Conservation (phyloP, 192 early-diverging fungal genomes). For the Gorgonomyces haynaldii region DNA sequence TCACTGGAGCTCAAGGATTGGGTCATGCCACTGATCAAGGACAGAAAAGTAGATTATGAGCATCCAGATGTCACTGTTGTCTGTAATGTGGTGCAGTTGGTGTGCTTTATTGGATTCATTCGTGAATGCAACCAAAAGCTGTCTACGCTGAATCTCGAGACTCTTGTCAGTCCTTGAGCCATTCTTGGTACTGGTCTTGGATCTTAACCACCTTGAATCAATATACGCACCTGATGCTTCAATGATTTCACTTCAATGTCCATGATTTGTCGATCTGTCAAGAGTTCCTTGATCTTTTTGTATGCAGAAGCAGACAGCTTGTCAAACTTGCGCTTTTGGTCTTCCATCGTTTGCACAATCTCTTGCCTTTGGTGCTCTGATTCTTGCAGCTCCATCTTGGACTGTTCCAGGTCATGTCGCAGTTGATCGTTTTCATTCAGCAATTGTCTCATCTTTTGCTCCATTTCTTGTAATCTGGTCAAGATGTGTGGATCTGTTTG, state of each 20-base stretch:
- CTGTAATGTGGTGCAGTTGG: too few species aligned
- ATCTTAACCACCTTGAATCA: conserved; percentile 6
- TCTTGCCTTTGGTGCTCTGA: neutral
- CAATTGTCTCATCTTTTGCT: neutral
- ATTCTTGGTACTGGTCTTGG: conserved; percentile 6
- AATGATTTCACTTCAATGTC: conserved; percentile 22
- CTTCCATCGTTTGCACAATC: conserved; percentile 8
- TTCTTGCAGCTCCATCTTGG: conserved; percentile 3
- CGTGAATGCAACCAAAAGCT: too few species aligned
- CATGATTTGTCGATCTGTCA: conserved; percentile 27
- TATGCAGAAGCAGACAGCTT: conserved; percentile 23
- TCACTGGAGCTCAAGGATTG: too few species aligned
- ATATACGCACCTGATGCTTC: conserved; percentile 13
- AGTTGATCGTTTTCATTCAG: conserved; percentile 1
- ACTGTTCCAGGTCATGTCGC: conserved; percentile 1
- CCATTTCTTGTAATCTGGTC: neutral
- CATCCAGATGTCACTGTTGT: neutral
- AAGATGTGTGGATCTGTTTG: neutral
- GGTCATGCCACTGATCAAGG: too few species aligned
- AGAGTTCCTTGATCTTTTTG: conserved; percentile 37
- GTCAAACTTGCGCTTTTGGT: conserved; percentile 24
- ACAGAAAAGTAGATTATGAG: neutral
- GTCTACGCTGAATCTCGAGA: too few species aligned
- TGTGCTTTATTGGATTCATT: too few species aligned
- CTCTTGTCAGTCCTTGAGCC: neutral